phyloP scores from a whole-genome alignment of 495 filamentous ascomycete species.

The Staphylotrichum tortipilum region DNA sequence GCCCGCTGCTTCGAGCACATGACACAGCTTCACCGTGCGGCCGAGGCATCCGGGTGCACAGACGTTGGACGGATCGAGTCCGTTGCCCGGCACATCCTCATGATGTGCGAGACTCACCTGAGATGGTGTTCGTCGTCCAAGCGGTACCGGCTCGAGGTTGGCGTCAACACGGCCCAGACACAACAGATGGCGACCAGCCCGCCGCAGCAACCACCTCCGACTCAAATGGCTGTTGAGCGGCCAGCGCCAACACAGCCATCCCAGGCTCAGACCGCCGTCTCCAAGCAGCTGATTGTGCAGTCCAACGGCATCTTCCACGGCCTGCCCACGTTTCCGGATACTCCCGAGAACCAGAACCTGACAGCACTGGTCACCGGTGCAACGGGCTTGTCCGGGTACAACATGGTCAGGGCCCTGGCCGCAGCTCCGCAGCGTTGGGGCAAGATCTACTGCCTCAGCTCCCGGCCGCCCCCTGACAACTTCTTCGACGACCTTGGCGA shows the following conservation, averaged over 20 bases:
- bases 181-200: too few relatives aligned
- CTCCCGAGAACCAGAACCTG: conserved; percentile 20
- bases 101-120: conserved; percentile 15
- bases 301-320: conserved; percentile 38
- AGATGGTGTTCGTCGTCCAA: conserved; percentile 12
- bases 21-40: not conserved
- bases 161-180: too few relatives aligned
- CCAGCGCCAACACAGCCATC: not conserved
- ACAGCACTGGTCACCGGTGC: conserved; percentile 48
- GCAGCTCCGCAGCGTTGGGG: conserved; percentile 38
- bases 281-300: conserved; percentile 13
- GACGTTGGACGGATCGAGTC: not conserved
- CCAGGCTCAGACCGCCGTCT: not conserved
- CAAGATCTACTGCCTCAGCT: conserved; percentile 44
- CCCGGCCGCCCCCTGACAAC: conserved; percentile 31
- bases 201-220: too few relatives aligned
- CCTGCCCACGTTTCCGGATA: conserved; percentile 35
- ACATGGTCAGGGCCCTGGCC: conserved; percentile 40
- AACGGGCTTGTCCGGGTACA: conserved; percentile 42
- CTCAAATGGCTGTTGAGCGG: too few relatives aligned
- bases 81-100: conserved; percentile 8
- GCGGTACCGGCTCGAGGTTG: conserved; percentile 4
- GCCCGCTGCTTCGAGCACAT: conserved; percentile 7
- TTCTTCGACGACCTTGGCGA: conserved; percentile 11
- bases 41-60: not conserved